Evolutionary conservation across 768 basidiomycete species (phyloP), one percentile per base, ranked within the genome.

Genomic region (Hygrophoropsis aurantiaca): DNA sequence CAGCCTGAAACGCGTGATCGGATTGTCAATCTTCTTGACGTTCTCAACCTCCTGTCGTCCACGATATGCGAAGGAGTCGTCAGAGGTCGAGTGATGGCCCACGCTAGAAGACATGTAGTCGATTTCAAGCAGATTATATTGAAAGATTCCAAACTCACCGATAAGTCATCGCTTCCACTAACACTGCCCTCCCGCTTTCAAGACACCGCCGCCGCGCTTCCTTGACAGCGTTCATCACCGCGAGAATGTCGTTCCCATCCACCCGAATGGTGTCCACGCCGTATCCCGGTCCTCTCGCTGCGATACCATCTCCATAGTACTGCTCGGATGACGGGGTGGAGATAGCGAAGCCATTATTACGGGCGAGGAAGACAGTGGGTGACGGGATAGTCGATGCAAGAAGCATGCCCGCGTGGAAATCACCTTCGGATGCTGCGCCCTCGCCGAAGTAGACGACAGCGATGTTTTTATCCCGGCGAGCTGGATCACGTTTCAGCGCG

Each of bases 61-160:
- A 33, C 94, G 83, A 64, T 97, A 97, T 18, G 93, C 94, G 58
- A 90, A 94, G 4, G 92, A 94, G 65, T 97, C 94, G 58, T 97
- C 94, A 9, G 94, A 95, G 0, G 90, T 94, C 15, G 90, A 92
- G 62, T 94, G 92, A 61, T 97, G 93, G n/a, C 93, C 88, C 11
- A 97, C 85, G 21, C 87, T 88, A n/a, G n/a, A n/a, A n/a, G 37
- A 53, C 40, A 15, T 34, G 47, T 27, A 40, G 45, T n/a, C 11
- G 39, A 25, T 25, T 44, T 41, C 32, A 35, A 32, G 3, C 15
- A 24, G 40, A 21, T 48, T 46, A 40, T 43, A 42, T 33, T 37
- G 45, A 27, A 34, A 40, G 25, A 19, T 26, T 30, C 24, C 42
- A 40, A 33, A 50, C 26, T 24, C 51, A 83, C 81, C 93, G 81